Percentiles rank a stretch among this genome's conserved stretches.
These are phyloP conservation scores for Fusarium sacchari DNA, from an alignment of 2,329 filamentous ascomycete genomes.

Conservation along the genomic window DNA sequence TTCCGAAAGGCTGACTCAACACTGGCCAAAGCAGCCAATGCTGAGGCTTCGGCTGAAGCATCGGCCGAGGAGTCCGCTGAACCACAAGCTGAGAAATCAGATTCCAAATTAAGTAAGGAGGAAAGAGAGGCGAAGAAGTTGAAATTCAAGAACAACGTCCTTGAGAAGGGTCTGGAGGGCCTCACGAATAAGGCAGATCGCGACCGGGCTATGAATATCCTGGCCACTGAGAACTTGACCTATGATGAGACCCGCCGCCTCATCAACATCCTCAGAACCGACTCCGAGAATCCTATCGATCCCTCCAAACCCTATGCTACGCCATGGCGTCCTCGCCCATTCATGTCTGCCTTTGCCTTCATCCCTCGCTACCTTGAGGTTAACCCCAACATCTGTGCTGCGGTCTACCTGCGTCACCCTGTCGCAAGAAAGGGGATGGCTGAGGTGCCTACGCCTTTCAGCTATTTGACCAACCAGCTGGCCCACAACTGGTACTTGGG, in stretches of 20 bases:
- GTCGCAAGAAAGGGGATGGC: constrained; percentile 84
- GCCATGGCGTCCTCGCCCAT: constrained; percentile 87
- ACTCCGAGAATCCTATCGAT: constrained; percentile 82
- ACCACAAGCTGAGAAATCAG: constrained; percentile 6
- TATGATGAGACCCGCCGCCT: constrained; percentile 65
- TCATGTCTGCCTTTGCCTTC: constrained; percentile 92
- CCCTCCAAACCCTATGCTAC: constrained; percentile 84
- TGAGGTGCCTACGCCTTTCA: constrained; percentile 88
- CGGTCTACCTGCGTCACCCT: constrained; percentile 93
- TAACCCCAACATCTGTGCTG: constrained; percentile 95
- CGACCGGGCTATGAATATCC: constrained; percentile 46
- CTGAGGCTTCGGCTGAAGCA: not conserved
- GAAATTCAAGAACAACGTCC: constrained; percentile 46
- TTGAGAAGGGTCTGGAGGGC: constrained; percentile 50
- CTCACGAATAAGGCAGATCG: constrained; percentile 48
- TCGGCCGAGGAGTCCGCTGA: constrained; percentile 18
- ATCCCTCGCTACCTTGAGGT: constrained; percentile 96
- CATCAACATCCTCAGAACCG: constrained; percentile 66
- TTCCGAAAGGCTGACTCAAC: constrained; percentile 45
- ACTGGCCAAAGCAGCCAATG: not conserved
- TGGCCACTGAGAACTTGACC: constrained; percentile 50
- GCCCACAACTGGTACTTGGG: constrained; percentile 95
- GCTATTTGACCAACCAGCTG: constrained; percentile 74
- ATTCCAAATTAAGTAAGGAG: constrained; percentile 27
- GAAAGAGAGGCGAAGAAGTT: constrained; percentile 32